Percentiles rank a stretch among this genome's conserved stretches.
These are phyloP conservation scores for Neohortaea acidophila DNA, from an alignment of 495 filamentous ascomycete genomes.

Conservation along the genomic window DNA sequence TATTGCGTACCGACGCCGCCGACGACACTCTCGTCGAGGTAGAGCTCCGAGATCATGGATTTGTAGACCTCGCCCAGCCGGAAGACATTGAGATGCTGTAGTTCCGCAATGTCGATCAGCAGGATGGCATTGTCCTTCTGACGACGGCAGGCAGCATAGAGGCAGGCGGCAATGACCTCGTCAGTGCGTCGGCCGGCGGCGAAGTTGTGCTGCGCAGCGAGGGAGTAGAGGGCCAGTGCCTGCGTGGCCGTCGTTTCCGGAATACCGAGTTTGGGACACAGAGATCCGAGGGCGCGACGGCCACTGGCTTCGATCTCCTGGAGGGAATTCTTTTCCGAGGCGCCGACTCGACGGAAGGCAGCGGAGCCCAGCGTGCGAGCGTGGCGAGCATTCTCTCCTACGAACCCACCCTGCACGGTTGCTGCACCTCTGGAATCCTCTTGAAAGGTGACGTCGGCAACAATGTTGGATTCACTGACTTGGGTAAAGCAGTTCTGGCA, in stretches of 20 bases:
- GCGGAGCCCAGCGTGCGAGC: constrained; percentile 44
- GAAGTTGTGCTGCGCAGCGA: constrained; percentile 64
- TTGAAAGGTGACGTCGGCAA: constrained; percentile 79
- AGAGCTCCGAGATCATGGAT: constrained; percentile 51
- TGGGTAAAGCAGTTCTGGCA: constrained; percentile 75
- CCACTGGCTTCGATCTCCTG: constrained; percentile 17
- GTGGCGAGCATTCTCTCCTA: constrained; percentile 65
- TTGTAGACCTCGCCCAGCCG: constrained; percentile 75
- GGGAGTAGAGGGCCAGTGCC: constrained; percentile 59
- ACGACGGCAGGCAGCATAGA: constrained; percentile 73
- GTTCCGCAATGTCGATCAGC: constrained; percentile 91
- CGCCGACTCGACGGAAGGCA: constrained; percentile 38
- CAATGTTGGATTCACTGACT: constrained; percentile 68
- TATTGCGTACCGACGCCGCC: constrained; percentile 31
- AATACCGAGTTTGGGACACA: constrained; percentile 29
- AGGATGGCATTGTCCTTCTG: constrained; percentile 48
- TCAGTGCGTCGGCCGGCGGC: constrained; percentile 75
- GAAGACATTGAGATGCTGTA: constrained; percentile 65
- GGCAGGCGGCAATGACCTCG: constrained; percentile 67
- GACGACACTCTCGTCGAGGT: constrained; percentile 33
- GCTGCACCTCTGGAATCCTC: constrained; percentile 71
- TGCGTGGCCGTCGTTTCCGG: constrained; percentile 42
- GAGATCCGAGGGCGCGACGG: neutral
- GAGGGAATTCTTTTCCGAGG: constrained; percentile 40
- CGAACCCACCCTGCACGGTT: constrained; percentile 75